Evolutionary conservation across 78 protist genomes (phyloP).

Genomic region (Monocercomonoides exilis): DNA sequence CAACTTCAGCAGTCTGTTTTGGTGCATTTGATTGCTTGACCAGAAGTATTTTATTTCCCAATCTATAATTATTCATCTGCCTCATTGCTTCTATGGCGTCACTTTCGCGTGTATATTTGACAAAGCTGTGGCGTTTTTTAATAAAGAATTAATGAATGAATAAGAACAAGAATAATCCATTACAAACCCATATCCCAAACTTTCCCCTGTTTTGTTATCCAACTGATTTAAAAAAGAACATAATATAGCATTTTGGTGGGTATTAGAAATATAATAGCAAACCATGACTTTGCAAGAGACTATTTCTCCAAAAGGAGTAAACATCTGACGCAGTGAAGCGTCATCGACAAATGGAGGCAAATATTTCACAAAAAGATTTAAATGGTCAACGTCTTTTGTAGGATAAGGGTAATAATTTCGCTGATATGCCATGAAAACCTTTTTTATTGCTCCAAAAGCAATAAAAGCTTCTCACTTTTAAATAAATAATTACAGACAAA

Average conservation of each 20-base stretch:
- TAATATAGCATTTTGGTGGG: too few species aligned
- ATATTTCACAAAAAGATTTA: conserved; percentile 6
- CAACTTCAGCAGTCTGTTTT: background rate
- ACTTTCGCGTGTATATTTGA: background rate
- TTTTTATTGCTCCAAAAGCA: too few species aligned
- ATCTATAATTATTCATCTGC: background rate
- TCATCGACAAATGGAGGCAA: background rate
- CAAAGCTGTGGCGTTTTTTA: background rate
- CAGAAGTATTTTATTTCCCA: background rate
- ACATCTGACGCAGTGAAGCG: background rate
- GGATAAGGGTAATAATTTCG: too few species aligned
- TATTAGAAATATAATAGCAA: too few species aligned
- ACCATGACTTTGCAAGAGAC: conserved; percentile 5
- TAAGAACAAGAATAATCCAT: background rate
- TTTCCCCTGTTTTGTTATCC: background rate
- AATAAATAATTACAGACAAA: too few species aligned
- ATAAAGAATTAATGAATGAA: background rate
- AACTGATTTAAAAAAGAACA: background rate
- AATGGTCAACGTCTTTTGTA: too few species aligned
- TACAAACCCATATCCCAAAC: conserved; percentile 1
- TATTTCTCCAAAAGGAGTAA: background rate
- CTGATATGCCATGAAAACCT: too few species aligned
- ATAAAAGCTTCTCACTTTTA: too few species aligned
- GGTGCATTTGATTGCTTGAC: background rate
- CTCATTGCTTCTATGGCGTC: background rate